phyloP scores from a whole-genome alignment of 2,329 filamentous ascomycete genomes.

The Sporothrix sp. region DNA sequence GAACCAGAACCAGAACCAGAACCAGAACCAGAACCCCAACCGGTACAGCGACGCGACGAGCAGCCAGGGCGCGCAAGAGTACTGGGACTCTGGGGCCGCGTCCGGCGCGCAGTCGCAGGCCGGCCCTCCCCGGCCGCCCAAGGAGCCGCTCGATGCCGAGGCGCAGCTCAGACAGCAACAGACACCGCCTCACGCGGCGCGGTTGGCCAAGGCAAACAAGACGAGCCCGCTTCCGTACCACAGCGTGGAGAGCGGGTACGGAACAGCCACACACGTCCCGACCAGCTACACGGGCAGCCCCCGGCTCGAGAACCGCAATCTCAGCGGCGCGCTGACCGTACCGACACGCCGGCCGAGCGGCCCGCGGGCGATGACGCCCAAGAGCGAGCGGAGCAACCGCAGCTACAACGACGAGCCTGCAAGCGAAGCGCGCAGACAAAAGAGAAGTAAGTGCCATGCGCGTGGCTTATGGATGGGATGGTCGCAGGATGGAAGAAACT shows the following conservation, averaged over 20 bases:
- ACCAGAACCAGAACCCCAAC: too few species aligned
- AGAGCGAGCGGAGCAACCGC: conserved; percentile 30
- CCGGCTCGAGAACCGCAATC: conserved; percentile 46
- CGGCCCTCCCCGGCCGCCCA: conserved; percentile 49
- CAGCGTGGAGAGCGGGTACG: conserved; percentile 45
- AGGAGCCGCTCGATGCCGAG: conserved; percentile 45
- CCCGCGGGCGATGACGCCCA: conserved; percentile 52
- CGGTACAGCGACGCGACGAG: conserved; percentile 34
- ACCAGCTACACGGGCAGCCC: conserved; percentile 43
- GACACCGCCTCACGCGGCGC: conserved; percentile 37
- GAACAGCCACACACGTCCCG: conserved; percentile 32
- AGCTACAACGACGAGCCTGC: conserved; percentile 33
- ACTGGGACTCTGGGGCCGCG: conserved; percentile 33
- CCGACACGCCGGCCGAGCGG: conserved; percentile 47
- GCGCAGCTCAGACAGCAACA: conserved; percentile 18
- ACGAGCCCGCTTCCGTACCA: conserved; percentile 48
- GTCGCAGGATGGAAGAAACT: conserved; percentile 10
- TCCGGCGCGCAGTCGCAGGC: conserved; percentile 17
- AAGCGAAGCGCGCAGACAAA: conserved; percentile 39
- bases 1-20: too few species aligned
- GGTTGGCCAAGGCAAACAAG: conserved; percentile 43
- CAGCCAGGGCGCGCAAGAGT: conserved; percentile 21
- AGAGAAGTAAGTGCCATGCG: conserved; percentile 40
- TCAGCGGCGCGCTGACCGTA: conserved; percentile 43
- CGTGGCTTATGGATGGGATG: too few species aligned